Base-by-base conservation (phyloP, 2,329 filamentous ascomycete species). In the Nannizziopsis arthrosporioides region DNA sequence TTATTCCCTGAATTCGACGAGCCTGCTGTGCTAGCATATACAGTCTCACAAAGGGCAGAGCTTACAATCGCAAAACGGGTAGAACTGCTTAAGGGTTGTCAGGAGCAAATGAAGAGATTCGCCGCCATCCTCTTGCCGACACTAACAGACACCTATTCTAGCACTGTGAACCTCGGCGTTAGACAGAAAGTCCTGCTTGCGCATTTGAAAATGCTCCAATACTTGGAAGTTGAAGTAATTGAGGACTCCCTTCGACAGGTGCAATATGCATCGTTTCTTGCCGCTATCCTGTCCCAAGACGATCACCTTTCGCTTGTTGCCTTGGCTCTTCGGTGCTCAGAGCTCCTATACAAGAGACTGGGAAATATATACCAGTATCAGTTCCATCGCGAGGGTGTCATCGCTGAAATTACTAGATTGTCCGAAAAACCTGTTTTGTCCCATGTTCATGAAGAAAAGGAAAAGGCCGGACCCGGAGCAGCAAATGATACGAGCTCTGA, bases 181-280 rank as follows among this genome's bases (percentile, higher is more conserved):
- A 84, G 93, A 17, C 87, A 96, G 62, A 95, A 94, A 67, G 92
- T 98, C 2, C 74, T 98, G 31, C 86, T 81, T 15, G 92, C 90
- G n/a, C 92, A 98, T 60, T 71, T 96, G 39, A 96, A 96, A 69
- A 96, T 98, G 87, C 76, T 98, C 8, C 94, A 88, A 10, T 94
- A 95, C 55, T 70, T 98, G n/a, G 87, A 95, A 57, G 81, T 80
- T 38, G 74, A 77, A 34, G 87, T 98, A 44, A 76, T 98, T 3
- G 77, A 86, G 52, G 90, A 95, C 57, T 84, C 90, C 7, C 69
- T 98, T 27, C 83, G 83, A 19, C 78, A 85, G 12, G 89, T 98
- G 1, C 86, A 92, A 0, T 98, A 96, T 65, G 88, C 92, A 2
- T 98, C 93, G 0, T 95, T 94, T 63, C 69, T 98, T 27, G 92